Conservation (phyloP, 1,284 basidiomycete species). For the Tilletia setariae region DNA sequence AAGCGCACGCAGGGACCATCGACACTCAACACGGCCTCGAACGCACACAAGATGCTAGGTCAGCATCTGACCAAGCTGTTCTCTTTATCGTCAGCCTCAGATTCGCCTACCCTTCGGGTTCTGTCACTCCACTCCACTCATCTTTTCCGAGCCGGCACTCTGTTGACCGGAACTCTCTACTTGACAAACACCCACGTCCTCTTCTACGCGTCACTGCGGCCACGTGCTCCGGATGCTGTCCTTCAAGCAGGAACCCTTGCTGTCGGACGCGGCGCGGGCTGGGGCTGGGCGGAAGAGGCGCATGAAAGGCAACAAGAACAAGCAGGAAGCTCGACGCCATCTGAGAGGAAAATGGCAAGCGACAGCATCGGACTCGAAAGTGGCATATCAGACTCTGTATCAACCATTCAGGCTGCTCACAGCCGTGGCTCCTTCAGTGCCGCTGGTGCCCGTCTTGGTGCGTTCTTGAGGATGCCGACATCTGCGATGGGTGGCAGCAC, state of each 20-base stretch:
- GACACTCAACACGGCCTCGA: background rate
- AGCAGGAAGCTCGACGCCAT: too few species aligned
- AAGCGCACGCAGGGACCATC: too few species aligned
- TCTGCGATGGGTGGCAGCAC: background rate
- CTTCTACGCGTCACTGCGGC: constrained; percentile 85
- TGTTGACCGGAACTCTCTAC: constrained; percentile 95
- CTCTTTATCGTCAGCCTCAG: background rate
- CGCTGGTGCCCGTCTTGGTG: background rate
- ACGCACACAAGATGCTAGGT: background rate
- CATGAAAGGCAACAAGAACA: background rate
- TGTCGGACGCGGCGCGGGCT: constrained; percentile 28
- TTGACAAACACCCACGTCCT: constrained; percentile 85
- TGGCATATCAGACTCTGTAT: constrained; percentile 9
- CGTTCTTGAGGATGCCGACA: background rate
- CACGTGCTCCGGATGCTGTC: constrained; percentile 7
- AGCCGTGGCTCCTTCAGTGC: background rate
- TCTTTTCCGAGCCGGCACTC: constrained; percentile 51
- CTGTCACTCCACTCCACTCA: constrained; percentile 34
- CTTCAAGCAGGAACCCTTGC: background rate
- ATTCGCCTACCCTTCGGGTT: constrained; percentile 9
- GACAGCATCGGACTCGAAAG: too few species aligned
- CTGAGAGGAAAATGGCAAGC: too few species aligned
- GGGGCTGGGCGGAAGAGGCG: constrained; percentile 31
- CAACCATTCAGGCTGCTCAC: background rate
- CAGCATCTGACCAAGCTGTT: background rate